Base-by-base conservation (phyloP, 768 basidiomycete species). In the Suillus occidentalis region DNA sequence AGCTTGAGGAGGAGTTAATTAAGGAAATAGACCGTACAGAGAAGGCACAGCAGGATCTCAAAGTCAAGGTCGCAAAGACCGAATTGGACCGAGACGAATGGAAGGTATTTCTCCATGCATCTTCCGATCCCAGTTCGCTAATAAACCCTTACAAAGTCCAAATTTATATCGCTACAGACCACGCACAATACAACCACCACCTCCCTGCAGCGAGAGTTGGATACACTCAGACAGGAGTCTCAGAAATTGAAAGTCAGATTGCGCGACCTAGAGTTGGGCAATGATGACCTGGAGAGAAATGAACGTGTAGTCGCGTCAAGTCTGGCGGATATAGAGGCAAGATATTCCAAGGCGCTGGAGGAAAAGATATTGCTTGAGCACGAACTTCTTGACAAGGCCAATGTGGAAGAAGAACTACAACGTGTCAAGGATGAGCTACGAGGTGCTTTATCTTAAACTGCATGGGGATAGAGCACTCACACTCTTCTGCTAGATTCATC, bases 311-410 rank as follows among this genome's bases (percentile, higher is more conserved):
- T 92, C 49, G 86, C 90, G 10, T 93, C 90, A 58, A 91, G 86
- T 70, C 78, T 96, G 70, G 91, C 90, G 5, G 91, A 92, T 73
- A 82, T 94, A 71, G 95, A 97, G 78, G 81, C 86, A 69, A 94
- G 90, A 75, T 97, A 99, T 79, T 89, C 95, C 65, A 86, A 89
- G 61, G 91, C 91, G 1, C 81, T 99, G 40, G 97, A 99, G 77
- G 95, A 99, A 80, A 99, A 98, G 80, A 98, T 98, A 63, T 80
- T 99, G 34, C 84, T 99, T 43, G 97, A 99, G 76, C 95, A 99
- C 68, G 97, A 99, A 71, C 82, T 99, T 39, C 80, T 98, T 34
- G 90, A 91, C 76, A 97, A 97, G 76, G 93, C 94, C 5, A 88
- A 84, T 68, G 73, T 97, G 52, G 95, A 98, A 72, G 96, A 97